Percentiles rank a stretch among this genome's conserved stretches.
phyloP scores from a whole-genome alignment of 805 yeast genomes.

The Kurtzmaniella fragi region DNA sequence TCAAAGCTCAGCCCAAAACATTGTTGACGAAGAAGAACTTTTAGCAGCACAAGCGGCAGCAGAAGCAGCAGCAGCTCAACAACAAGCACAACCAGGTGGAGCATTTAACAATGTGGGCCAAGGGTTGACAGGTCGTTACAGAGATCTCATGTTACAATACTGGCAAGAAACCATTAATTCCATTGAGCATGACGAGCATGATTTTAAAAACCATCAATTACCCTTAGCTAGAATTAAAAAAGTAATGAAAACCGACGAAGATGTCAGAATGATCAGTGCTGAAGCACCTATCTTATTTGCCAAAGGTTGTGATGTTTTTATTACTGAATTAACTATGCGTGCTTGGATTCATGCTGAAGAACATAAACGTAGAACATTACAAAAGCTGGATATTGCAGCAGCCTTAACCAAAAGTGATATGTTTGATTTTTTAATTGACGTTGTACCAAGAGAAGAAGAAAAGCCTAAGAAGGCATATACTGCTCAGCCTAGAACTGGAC shows the following conservation, averaged over 20 bases:
- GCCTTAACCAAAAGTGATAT: constrained; percentile 92
- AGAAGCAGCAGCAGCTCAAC: constrained; percentile 42
- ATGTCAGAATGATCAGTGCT: constrained; percentile 95
- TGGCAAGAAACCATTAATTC: constrained; percentile 96
- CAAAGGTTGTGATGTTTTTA: constrained; percentile 95
- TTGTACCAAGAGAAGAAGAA: constrained; percentile 88
- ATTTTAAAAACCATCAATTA: constrained; percentile 88
- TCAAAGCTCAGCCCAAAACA: constrained; percentile 13
- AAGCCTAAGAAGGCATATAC: constrained; percentile 41
- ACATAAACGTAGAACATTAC: constrained; percentile 89
- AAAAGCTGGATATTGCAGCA: constrained; percentile 90
- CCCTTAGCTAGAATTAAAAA: constrained; percentile 96
- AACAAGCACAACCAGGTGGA: constrained; percentile 48
- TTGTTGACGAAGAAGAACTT: constrained; percentile 38
- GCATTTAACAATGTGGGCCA: constrained; percentile 90
- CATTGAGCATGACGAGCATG: constrained; percentile 84
- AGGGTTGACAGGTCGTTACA: constrained; percentile 76
- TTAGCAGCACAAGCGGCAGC: constrained; percentile 44
- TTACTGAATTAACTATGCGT: constrained; percentile 95
- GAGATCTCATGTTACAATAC: constrained; percentile 88
- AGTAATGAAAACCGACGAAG: constrained; percentile 97
- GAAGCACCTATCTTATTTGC: constrained; percentile 98
- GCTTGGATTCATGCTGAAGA: constrained; percentile 99
- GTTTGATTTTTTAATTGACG: constrained; percentile 95
- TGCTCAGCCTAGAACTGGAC: constrained; percentile 15